Evolutionary conservation across 192 early-diverging fungal genomes (phyloP).

Genomic region (Oehlia diaphana): DNA sequence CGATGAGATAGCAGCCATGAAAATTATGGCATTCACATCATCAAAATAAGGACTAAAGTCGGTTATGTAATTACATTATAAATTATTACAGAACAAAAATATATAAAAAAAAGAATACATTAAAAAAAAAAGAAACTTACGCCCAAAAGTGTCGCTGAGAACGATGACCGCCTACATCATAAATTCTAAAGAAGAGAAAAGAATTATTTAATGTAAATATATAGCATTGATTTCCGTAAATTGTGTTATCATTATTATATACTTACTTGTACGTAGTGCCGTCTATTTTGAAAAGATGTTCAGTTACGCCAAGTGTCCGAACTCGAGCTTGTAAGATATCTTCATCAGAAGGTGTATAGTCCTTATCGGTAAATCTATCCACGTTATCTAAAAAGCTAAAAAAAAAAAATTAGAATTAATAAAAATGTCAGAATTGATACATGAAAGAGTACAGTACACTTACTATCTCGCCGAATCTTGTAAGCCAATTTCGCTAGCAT

Average conservation of each 20-base stretch:
- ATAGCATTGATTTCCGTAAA: background rate
- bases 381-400: constrained; percentile 52
- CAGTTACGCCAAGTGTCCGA: constrained; percentile 70
- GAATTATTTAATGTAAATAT: background rate
- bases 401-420: background rate
- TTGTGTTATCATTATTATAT: background rate
- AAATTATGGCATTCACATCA: constrained; percentile 69
- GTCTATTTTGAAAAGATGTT: constrained; percentile 65
- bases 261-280: constrained; percentile 48
- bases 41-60: constrained; percentile 63
- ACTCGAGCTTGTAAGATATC: constrained; percentile 72
- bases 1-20: constrained; percentile 62
- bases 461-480: constrained; percentile 54
- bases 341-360: constrained; percentile 62
- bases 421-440: background rate
- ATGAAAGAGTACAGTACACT: constrained; percentile 2
- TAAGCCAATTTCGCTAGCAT: constrained; percentile 41
- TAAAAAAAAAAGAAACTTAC: constrained; percentile 36
- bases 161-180: constrained; percentile 74
- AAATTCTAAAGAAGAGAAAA: constrained; percentile 45
- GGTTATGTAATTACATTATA: background rate
- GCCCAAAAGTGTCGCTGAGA: constrained; percentile 66
- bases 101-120: background rate
- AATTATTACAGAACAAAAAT: background rate
- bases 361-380: constrained; percentile 45